Evolutionary conservation across 2,329 filamentous ascomycete genomes (phyloP), one percentile per base, ranked within the genome.

Genomic region (Talaromyces verruculosus): DNA sequence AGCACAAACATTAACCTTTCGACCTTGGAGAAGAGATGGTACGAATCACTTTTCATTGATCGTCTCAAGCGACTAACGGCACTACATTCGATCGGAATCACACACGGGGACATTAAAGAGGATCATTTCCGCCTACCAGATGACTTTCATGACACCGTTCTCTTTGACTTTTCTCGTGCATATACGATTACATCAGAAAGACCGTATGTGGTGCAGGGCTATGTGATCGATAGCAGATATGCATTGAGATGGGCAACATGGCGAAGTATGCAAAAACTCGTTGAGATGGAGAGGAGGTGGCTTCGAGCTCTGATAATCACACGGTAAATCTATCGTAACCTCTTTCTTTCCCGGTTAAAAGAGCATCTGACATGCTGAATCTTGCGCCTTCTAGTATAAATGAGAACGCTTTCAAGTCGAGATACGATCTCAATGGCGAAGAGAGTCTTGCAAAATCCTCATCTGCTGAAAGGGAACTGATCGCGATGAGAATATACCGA

Each of bases 61-160:
- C 67, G 64, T 33, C 57, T 70, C 53, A 65, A 53, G 30, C 62
- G 66, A 22, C 53, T 70, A 37, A 37, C 51, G 22, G 39, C 67
- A 28, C 58, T 68, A 35, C 66, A 70, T 63, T 37, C 47, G 8
- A 53, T 70, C 19, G 67, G 64, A n/a, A 66, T 70, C 10, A 63
- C 61, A 11, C 68, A 69, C 49, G 22, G 65, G 17, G 69, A 69
- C 49, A 61, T 70, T 15, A 22, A 57, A n/a, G 69, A 70, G 19
- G 66, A 67, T 19, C 66, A 69, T 61, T 70, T 70, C 33, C 64
- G 66, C 3, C 43, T 70, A 2, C 68, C 66, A 2, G 19, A 39
- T 22, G 67, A 70, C 35, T 69, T 70, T 25, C 64, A 68, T 43
- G 68, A 68, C 60, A 66, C 59, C 0, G 68, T 68, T 39, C 68